Percentiles rank a stretch among this genome's conserved stretches.
These are phyloP conservation scores for Linum lewisii DNA, from an alignment of 345 rosid genomes.

Conservation along the genomic window DNA sequence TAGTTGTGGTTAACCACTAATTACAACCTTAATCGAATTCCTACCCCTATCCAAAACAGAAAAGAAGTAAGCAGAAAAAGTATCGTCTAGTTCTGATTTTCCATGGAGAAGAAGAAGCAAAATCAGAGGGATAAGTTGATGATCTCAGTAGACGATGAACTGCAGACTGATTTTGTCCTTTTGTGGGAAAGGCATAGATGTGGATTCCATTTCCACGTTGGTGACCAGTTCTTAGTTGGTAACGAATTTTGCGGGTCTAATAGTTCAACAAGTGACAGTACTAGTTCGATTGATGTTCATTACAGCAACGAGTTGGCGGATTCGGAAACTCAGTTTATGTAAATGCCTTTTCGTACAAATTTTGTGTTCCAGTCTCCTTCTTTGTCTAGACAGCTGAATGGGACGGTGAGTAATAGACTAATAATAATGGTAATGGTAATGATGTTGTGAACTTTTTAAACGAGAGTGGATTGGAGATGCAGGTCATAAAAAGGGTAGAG, in stretches of 20 bases:
- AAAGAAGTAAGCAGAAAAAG: too few species aligned
- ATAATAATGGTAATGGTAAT: conserved; percentile 7
- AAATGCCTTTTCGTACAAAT: conserved; percentile 18
- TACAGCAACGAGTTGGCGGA: conserved; percentile 30
- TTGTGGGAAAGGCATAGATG: too few species aligned
- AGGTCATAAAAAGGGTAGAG: conserved; percentile 5
- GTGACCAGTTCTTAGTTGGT: conserved; percentile 18
- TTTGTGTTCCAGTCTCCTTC: conserved; percentile 46
- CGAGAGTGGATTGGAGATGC: conserved; percentile 3
- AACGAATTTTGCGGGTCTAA: conserved; percentile 26
- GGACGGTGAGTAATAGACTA: conserved; percentile 15
- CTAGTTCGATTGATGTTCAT: conserved; percentile 30
- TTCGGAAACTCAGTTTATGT: conserved; percentile 13
- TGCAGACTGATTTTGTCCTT: too few species aligned
- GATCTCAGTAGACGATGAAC: too few species aligned
- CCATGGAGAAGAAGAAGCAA: too few species aligned
- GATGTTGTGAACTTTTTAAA: conserved; percentile 7
- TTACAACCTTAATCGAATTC: too few species aligned
- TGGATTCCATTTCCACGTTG: too few species aligned
- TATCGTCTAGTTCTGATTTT: too few species aligned
- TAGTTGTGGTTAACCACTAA: too few species aligned
- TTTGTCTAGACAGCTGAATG: conserved; percentile 18
- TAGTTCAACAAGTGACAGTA: conserved; percentile 23
- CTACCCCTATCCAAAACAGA: too few species aligned
- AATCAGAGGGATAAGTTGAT: too few species aligned